A percentile compares a stretch with the other conserved stretches of the same genome.
Conservation (phyloP, 306 rosid species). For the Abrus pulchellus region DNA sequence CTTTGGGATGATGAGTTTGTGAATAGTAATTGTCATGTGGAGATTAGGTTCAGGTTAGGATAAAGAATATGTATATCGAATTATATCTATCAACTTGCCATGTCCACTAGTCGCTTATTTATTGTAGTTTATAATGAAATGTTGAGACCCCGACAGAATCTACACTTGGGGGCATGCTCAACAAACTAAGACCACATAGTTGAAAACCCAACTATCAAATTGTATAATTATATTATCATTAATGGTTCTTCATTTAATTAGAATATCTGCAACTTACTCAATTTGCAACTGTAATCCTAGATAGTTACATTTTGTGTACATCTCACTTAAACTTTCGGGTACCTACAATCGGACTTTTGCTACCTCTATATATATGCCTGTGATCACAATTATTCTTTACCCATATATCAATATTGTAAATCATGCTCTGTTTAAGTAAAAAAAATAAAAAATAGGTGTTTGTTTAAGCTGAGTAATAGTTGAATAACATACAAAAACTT, state of each 20-base stretch:
- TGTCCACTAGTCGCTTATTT: conserved; percentile 35
- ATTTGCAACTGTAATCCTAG: neutral
- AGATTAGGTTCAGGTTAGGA: conserved; percentile 33
- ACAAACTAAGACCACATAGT: conserved; percentile 27
- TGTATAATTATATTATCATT: neutral
- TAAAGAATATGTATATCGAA: conserved; percentile 19
- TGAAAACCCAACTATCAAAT: conserved; percentile 12
- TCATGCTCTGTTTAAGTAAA: neutral
- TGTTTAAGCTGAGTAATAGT: neutral
- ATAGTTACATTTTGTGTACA: neutral
- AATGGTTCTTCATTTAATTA: neutral
- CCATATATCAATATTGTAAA: neutral
- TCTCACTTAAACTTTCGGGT: neutral
- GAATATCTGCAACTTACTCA: neutral
- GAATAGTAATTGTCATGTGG: conserved; percentile 25
- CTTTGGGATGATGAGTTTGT: conserved; percentile 34
- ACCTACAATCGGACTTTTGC: neutral
- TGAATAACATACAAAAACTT: neutral
- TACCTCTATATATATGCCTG: neutral
- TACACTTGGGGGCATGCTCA: conserved; percentile 6
- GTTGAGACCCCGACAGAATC: conserved; percentile 45
- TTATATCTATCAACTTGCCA: conserved; percentile 37
- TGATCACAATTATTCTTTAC: neutral
- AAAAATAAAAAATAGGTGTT: no score
- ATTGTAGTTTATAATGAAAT: neutral